These are phyloP conservation scores for Cytauxzoon felis DNA, from an alignment of 169 alveolate species.

Conservation along the genomic window DNA sequence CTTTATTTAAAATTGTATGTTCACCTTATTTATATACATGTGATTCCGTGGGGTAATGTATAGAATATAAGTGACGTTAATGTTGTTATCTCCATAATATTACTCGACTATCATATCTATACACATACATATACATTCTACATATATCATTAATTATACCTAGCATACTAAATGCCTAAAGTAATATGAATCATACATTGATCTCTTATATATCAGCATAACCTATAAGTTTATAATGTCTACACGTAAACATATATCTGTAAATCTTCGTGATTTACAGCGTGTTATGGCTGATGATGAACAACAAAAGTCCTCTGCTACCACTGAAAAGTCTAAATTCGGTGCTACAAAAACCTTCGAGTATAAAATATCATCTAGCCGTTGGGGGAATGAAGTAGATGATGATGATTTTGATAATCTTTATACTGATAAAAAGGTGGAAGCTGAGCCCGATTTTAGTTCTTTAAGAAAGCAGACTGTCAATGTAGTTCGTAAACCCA, in stretches of 20 bases:
- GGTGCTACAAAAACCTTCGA: slow-evolving; percentile 16
- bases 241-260: slow-evolving; percentile 46
- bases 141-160: too few species aligned
- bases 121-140: too few species aligned
- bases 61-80: too few species aligned
- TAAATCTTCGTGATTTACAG: slow-evolving; percentile 58
- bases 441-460: slow-evolving; percentile 47
- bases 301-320: slow-evolving; percentile 22
- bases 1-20: too few species aligned
- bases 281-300: slow-evolving; percentile 54
- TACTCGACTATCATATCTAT: too few species aligned
- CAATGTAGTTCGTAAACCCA: not conserved
- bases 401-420: slow-evolving; percentile 39
- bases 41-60: too few species aligned
- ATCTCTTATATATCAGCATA: not conserved
- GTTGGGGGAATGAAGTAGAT: slow-evolving; percentile 58
- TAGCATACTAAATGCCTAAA: too few species aligned
- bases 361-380: not conserved
- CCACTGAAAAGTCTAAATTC: slow-evolving; percentile 20
- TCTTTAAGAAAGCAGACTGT: slow-evolving; percentile 19
- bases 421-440: not conserved
- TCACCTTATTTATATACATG: too few species aligned
- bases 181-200: not conserved
- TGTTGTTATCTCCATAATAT: too few species aligned
- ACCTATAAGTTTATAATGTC: slow-evolving; percentile 17